Evolutionary conservation across 306 rosid species (phyloP), one percentile per base, ranked within the genome.

Genomic region (Erythrophleum fordii): DNA sequence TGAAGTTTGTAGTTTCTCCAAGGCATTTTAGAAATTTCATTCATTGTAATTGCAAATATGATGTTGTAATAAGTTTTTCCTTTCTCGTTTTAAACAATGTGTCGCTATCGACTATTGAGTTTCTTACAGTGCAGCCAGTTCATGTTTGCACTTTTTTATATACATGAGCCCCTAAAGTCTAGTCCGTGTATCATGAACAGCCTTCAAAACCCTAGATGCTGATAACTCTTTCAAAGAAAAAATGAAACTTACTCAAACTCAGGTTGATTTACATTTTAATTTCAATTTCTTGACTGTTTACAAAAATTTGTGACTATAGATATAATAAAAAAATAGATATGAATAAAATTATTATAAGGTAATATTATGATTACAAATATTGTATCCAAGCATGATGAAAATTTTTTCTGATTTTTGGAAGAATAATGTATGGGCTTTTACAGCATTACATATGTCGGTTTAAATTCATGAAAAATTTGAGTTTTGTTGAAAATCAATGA

Each of bases 241-340:
- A 14, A 9, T 28, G 39, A 39, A 73, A 74, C 70, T 65, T 65
- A 3, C 58, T 12, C 35, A 11, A 62, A 64, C n/a, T 26, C 42
- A 65, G 76, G 70, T 41, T 74, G 61, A 44, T 55, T 55, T 66
- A 55, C 42, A 22, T 60, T 5, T 69, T 13, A 60, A 16, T 22
- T 13, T 62, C 28, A 6, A 26, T 13, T 22, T 53, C 4, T 7
- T 42, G 29, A n/a, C 60, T 60, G 17, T 70, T 76, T 39, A 17
- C 31, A 45, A 34, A 51, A 61, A 35, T 61, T 48, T 69, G 35
- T 37, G 46, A 37, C 41, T 62, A 20, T 69, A 49, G 67, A 68
- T 78, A 26, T 67, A n/a, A 49, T 53, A 72, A n/a, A 9, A 46
- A 78, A 29, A 22, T 65, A 48, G 37, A 60, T 61, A 44, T 22